These are phyloP conservation scores for Heteromeles arbutifolia DNA, from an alignment of 306 rosid genomes.

Conservation along the genomic window DNA sequence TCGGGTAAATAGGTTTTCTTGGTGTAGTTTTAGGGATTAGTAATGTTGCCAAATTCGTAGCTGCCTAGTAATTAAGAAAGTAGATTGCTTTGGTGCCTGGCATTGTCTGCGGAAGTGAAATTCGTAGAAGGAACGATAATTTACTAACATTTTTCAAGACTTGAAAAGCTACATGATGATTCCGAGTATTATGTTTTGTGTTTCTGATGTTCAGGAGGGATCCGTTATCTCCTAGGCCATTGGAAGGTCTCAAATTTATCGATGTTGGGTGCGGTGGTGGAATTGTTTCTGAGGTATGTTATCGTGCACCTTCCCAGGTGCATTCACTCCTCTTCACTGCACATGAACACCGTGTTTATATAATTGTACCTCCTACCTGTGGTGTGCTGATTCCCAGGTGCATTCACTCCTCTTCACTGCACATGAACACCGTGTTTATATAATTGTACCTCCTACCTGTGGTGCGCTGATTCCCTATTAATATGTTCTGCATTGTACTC, in stretches of 20 bases:
- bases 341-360: neutral
- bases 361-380: neutral
- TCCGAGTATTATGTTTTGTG: neutral
- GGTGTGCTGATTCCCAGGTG: neutral
- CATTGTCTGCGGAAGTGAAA: neutral
- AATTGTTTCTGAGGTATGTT: constrained; percentile 76
- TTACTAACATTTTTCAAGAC: neutral
- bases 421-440: neutral
- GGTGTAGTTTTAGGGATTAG: neutral
- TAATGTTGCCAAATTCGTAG: neutral
- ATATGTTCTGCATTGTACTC: neutral
- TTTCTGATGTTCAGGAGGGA: constrained; percentile 62
- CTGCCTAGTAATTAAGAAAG: neutral
- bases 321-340: neutral
- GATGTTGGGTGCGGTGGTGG: constrained; percentile 99
- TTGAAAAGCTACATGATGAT: neutral
- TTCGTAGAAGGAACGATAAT: neutral
- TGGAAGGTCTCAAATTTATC: constrained; percentile 74
- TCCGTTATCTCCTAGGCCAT: constrained; percentile 56
- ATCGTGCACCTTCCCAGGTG: neutral
- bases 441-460: neutral
- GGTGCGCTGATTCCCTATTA: neutral
- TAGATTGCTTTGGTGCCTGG: neutral
- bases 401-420: neutral
- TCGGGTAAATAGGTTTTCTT: constrained; percentile 36